These are phyloP conservation scores for Boletus rubropictus DNA, from an alignment of 768 basidiomycete genomes.

Conservation along the genomic window DNA sequence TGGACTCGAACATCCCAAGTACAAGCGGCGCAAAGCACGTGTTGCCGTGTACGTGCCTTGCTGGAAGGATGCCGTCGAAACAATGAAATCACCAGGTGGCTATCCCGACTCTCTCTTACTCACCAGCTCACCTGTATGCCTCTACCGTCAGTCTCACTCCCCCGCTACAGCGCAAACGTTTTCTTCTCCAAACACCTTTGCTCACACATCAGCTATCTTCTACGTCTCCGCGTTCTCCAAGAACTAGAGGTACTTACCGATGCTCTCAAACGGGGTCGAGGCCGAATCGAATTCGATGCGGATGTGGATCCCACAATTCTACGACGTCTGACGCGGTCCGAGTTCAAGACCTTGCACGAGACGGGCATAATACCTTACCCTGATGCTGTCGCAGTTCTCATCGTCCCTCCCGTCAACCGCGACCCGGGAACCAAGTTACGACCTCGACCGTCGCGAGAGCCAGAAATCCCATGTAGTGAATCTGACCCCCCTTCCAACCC, in stretches of 20 bases:
- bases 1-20: slow-evolving; percentile 63
- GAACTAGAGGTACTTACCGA: slow-evolving; percentile 58
- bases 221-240: slow-evolving; percentile 71
- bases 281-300: background rate
- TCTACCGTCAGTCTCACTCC: slow-evolving; percentile 12
- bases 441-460: slow-evolving; percentile 38
- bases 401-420: slow-evolving; percentile 61
- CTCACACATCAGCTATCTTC: slow-evolving; percentile 55
- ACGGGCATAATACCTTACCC: slow-evolving; percentile 44
- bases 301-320: slow-evolving; percentile 39
- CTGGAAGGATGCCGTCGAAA: slow-evolving; percentile 44
- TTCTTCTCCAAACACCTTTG: slow-evolving; percentile 40
- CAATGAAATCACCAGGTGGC: slow-evolving; percentile 35
- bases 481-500: background rate
- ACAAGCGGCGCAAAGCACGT: slow-evolving; percentile 42
- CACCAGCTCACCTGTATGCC: slow-evolving; percentile 3
- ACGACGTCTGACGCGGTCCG: slow-evolving; percentile 57
- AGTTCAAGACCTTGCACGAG: slow-evolving; percentile 46
- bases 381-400: slow-evolving; percentile 60
- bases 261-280: slow-evolving; percentile 6
- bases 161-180: slow-evolving; percentile 28
- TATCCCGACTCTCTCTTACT: background rate
- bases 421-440: slow-evolving; percentile 42
- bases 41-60: slow-evolving; percentile 54
- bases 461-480: slow-evolving; percentile 22